Evolutionary conservation across 2,329 filamentous ascomycete species (phyloP).

Genomic region (Trichoderma simmonsii): DNA sequence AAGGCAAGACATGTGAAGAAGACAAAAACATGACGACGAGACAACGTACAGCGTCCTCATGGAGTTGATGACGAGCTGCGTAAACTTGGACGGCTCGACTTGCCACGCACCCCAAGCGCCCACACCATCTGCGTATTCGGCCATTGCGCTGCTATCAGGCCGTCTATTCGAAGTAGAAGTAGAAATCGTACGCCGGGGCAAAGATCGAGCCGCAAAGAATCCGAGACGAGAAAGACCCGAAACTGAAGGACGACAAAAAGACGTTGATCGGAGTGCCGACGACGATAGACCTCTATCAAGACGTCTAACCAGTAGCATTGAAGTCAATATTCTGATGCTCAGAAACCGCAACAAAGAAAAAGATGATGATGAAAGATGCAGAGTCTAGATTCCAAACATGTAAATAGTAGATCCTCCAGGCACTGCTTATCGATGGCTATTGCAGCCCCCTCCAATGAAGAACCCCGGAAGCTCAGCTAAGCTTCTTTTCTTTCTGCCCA

Average conservation of each 20-base stretch:
- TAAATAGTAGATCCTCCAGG: neutral
- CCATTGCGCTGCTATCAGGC: neutral
- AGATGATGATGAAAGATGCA: neutral
- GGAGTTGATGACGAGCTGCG: conserved; percentile 64
- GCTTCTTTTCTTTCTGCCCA: conserved; percentile 3
- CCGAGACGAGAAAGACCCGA: neutral
- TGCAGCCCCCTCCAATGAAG: neutral
- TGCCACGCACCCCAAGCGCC: conserved; percentile 41
- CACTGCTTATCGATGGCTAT: neutral
- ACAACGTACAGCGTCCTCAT: conserved; percentile 72
- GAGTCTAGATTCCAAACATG: neutral
- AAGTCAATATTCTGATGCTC: neutral
- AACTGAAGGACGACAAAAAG: neutral
- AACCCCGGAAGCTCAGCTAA: neutral
- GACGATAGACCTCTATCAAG: neutral
- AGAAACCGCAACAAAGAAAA: neutral
- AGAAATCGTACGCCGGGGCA: neutral
- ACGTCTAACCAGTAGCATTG: conserved; percentile 22
- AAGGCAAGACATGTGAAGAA: neutral
- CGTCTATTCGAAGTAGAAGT: neutral
- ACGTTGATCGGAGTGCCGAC: neutral
- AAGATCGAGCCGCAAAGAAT: neutral
- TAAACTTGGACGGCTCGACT: conserved; percentile 41
- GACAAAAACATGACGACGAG: neutral
- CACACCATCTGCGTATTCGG: conserved; percentile 26